Base-by-base conservation (phyloP, 2,329 filamentous ascomycete genomes). In the Pseudogymnoascus sp. region DNA sequence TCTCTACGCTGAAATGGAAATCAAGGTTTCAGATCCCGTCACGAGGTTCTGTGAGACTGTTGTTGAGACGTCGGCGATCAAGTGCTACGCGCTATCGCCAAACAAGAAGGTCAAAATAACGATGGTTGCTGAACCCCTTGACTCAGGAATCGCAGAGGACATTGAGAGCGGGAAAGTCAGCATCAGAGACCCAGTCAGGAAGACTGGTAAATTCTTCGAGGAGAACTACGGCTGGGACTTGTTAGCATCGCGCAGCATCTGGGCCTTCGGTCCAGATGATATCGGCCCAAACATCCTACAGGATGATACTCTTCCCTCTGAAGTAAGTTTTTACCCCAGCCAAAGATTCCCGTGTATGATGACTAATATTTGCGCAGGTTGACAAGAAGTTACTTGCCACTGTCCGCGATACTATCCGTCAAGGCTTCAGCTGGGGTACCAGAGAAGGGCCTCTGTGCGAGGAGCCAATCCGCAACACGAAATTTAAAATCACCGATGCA, bases 81-180 rank as follows among this genome's bases (percentile, higher is more conserved):
- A 97, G 78, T 99, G 95, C 78, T 99, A 97, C 75, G 93, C 95
- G 21, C 87, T 96, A 69, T 97, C 95, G 2, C 95, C 95, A 1
- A 99, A 99, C 79, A 99, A 99, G 79, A 97, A 97, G 81, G 99
- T 99, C 80, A 96, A 96, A 76, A 89, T 99, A 71, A 97, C 95
- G 37, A 97, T 99, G 91, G 90, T 97, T 64, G 95, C 95, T 3
- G 95, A 99, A 75, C 93, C 95, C 36, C 80, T 99, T 12, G 95
- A 99, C 69, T 90, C 96, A 70, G 95, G 95, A 14, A 96, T 99
- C 66, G 91, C 93, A 4, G 88, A 90, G 71, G 95, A 99, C 71
- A 97, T 99, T 67, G 95, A 99, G 78, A 87, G 85, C 59, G 93
- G 93, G 25, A 88, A 85, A 63, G 93, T 99, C 70, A 92, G 85